Percentiles rank a stretch among this genome's conserved stretches.
phyloP scores from a whole-genome alignment of 306 rosid species.

The Cucurbita moschata region DNA sequence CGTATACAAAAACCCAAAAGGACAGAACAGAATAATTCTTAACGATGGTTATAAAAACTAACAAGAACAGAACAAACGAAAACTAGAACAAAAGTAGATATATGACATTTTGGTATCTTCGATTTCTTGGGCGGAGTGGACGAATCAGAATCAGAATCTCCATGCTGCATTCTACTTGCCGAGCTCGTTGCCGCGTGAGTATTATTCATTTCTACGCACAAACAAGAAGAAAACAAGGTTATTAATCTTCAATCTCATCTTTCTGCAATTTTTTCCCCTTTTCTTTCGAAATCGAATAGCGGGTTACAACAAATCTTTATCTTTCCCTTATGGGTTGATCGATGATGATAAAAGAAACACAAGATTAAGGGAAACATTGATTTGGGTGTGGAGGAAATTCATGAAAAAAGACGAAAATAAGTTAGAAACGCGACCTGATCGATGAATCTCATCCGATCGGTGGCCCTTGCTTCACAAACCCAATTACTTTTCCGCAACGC shows the following conservation, averaged over 20 bases:
- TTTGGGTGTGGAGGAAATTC: background rate
- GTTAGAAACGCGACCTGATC: background rate
- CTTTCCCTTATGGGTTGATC: background rate
- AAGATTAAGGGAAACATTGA: background rate
- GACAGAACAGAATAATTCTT: background rate
- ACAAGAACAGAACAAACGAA: background rate
- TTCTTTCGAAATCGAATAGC: background rate
- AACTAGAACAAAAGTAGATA: background rate
- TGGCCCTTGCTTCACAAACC: background rate
- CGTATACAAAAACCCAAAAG: background rate
- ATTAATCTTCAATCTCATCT: background rate
- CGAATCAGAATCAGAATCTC: slow-evolving; percentile 7
- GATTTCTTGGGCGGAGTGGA: slow-evolving; percentile 7
- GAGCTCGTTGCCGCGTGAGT: slow-evolving; percentile 6
- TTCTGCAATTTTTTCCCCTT: background rate
- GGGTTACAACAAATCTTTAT: background rate
- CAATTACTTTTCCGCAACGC: background rate
- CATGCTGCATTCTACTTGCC: slow-evolving; percentile 5
- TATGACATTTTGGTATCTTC: slow-evolving; percentile 10
- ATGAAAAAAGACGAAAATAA: background rate
- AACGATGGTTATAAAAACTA: background rate
- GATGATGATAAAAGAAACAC: background rate
- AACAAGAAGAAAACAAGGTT: background rate
- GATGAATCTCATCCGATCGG: slow-evolving; percentile 3
- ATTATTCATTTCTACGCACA: slow-evolving; percentile 1